Evolutionary conservation across 805 yeast genomes (phyloP), one percentile per base, ranked within the genome.

Genomic region (Ogataea ganodermae): DNA sequence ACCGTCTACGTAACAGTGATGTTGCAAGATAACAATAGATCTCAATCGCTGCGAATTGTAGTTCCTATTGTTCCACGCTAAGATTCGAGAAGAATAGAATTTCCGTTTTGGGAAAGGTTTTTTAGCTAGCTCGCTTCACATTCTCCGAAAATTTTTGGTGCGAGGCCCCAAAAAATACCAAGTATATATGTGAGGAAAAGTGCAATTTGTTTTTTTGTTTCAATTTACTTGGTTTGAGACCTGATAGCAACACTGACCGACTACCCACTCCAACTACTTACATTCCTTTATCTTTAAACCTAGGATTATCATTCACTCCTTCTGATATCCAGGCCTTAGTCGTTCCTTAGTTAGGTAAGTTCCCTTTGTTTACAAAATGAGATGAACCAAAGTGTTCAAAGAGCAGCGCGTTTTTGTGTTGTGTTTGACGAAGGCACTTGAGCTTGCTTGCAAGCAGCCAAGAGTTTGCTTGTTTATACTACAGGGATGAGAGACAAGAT

Each of bases 251-350:
- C 27, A 16, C 42, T 28, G 36, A 35, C 39, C 48, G 41, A 26
- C 38, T 22, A 23, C 24, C 42, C 31, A 20, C 40, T 46, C 65
- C 65, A 60, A 60, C 65, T 60, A 55, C 46, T 58, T 60, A 57
- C 65, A 55, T 50, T 60, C 64, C 62, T 60, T 59, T 45, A 26
- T 17, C 30, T 21, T 23, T 5, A 8, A 7, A 38, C 35, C 40
- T 16, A 26, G 31, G 44, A 18, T 42, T 16, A 26, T 17, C 28
- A 38, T 23, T 23, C 32, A 35, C 40, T 32, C 36, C 38, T 40
- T 41, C 41, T 45, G 50, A 42, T 45, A 46, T 43, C 53, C 50
- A 38, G 39, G 48, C 45, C 26, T 24, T 14, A 32, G 30, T 39
- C 46, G 26, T 27, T 40, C 48, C 35, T 46, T 49, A 6, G 23